A percentile compares a stretch with the other conserved stretches of the same genome.
These are phyloP conservation scores for Hirschfeldia incana DNA, from an alignment of 345 rosid species.

Conservation along the genomic window DNA sequence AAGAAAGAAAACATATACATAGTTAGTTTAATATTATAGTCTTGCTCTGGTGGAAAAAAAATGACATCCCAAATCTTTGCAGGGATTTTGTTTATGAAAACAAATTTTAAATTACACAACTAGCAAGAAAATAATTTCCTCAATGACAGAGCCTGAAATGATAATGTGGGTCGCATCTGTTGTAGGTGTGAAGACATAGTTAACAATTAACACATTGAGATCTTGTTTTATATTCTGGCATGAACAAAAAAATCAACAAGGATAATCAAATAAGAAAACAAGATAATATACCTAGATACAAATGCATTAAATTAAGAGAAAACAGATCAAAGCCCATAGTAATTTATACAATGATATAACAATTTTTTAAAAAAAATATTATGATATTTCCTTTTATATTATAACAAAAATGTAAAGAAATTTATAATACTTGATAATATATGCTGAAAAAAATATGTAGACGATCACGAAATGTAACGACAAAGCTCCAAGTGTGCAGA, in stretches of 20 bases:
- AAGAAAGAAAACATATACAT: not conserved
- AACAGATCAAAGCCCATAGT: not conserved
- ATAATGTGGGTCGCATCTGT: not conserved
- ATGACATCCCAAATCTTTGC: conserved; percentile 22
- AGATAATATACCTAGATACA: not conserved
- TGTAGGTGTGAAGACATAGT: not conserved
- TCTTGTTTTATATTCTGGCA: not conserved
- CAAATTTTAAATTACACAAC: not conserved
- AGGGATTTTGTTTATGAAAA: conserved; percentile 11
- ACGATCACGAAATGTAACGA: conserved; percentile 24
- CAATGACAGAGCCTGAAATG: not conserved
- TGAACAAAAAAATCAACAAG: not conserved
- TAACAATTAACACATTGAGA: not conserved
- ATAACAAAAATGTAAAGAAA: not conserved
- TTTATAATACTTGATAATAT: not conserved
- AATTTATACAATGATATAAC: not conserved
- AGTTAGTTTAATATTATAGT: not conserved
- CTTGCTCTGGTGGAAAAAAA: not conserved
- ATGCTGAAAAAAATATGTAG: conserved; percentile 1
- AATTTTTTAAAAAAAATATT: not conserved
- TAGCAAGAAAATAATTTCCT: not conserved
- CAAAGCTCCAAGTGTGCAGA: conserved; percentile 32
- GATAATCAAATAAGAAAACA: not conserved
- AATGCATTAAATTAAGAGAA: not conserved
- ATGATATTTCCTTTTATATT: too few species aligned